Percentiles rank a stretch among this genome's conserved stretches.
Conservation (phyloP, 495 filamentous ascomycete genomes). For the Aspergillus sparsus region DNA sequence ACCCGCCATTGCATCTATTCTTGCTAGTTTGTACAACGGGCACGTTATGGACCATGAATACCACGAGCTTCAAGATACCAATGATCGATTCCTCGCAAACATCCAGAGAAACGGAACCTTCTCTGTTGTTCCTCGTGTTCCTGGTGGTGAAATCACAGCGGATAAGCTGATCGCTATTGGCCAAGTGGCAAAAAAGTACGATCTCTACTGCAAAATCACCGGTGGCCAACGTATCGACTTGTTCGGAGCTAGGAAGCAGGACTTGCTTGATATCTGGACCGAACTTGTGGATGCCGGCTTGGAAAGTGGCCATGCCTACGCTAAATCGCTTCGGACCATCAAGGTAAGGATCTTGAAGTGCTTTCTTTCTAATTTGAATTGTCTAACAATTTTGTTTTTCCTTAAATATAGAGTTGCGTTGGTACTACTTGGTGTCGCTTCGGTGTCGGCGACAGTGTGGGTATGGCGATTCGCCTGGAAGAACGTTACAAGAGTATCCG, state of each 20-base stretch:
- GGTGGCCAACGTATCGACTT: conserved; percentile 94
- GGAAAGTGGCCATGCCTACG: conserved; percentile 95
- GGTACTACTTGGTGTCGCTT: conserved; percentile 95
- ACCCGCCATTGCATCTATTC: conserved; percentile 81
- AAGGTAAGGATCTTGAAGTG: conserved; percentile 50
- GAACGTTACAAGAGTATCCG: conserved; percentile 95
- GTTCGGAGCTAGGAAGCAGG: conserved; percentile 92
- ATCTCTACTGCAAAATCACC: conserved; percentile 92
- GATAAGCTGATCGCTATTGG: conserved; percentile 89
- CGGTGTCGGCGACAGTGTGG: conserved; percentile 93
- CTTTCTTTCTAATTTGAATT: background rate
- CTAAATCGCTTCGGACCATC: conserved; percentile 86
- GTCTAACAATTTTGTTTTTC: background rate
- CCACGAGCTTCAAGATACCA: conserved; percentile 89
- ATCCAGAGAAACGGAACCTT: conserved; percentile 95
- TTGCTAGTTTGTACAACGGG: conserved; percentile 81
- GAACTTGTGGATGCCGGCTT: conserved; percentile 85
- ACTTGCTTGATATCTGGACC: conserved; percentile 87
- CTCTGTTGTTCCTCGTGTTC: conserved; percentile 82
- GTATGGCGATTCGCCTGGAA: conserved; percentile 90
- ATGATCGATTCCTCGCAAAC: conserved; percentile 90
- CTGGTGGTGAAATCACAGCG: conserved; percentile 88
- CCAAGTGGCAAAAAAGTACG: conserved; percentile 84
- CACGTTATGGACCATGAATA: conserved; percentile 76
- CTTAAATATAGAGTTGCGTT: conserved; percentile 66